phyloP scores from a whole-genome alignment of 2,329 filamentous ascomycete species.

The Fusarium palustre region DNA sequence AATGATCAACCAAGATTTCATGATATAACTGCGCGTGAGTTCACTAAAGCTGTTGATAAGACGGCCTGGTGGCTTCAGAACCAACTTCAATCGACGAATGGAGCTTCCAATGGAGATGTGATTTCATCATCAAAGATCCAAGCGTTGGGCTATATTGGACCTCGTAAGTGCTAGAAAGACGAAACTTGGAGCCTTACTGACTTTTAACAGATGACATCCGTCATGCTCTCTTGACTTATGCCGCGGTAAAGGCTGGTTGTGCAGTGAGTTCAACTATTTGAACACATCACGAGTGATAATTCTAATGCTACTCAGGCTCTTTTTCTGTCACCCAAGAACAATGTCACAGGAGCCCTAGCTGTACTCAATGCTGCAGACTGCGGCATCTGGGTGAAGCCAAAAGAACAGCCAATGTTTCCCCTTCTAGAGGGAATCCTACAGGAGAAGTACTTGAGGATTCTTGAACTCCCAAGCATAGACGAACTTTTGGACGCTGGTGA shows the following conservation, averaged over 20 bases:
- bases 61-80: conserved; percentile 48
- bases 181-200: accelerated
- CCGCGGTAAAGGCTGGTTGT: conserved; percentile 51
- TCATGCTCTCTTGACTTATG: conserved; percentile 49
- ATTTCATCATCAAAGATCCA: conserved; percentile 25
- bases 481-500: conserved; percentile 40
- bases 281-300: background rate
- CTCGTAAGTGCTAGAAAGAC: conserved; percentile 43
- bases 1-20: conserved; percentile 33
- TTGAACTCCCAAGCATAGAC: conserved; percentile 47
- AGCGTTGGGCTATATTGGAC: conserved; percentile 50
- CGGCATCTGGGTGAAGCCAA: conserved; percentile 47
- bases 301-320: conserved; percentile 42
- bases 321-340: conserved; percentile 53
- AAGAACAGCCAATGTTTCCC: conserved; percentile 32
- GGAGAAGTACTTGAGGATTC: conserved; percentile 44
- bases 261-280: conserved; percentile 38
- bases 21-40: conserved; percentile 42
- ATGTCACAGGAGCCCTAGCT: conserved; percentile 48
- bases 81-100: background rate
- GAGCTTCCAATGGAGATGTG: background rate
- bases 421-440: conserved; percentile 43
- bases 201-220: conserved; percentile 46
- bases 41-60: conserved; percentile 48
- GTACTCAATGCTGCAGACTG: conserved; percentile 51